phyloP scores from a whole-genome alignment of 164 flowering plant species.

The Vitis rupestris region DNA sequence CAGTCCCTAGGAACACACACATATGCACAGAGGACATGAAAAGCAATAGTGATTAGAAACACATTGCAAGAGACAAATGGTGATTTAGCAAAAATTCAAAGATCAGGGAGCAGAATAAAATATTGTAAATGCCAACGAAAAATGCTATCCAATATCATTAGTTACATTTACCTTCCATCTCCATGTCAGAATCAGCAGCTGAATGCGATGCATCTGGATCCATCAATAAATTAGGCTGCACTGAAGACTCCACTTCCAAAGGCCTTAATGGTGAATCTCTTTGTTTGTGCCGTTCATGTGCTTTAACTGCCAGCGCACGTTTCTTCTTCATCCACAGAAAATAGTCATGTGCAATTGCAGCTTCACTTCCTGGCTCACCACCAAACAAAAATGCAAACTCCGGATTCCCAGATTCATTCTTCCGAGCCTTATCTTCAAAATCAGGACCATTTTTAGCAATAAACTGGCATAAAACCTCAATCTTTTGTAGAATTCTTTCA shows the following conservation, averaged over 20 bases:
- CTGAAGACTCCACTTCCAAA: slow-evolving; percentile 18
- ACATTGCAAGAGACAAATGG: no score
- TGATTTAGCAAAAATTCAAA: no score
- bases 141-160: not conserved
- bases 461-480: slow-evolving; percentile 44
- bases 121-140: not conserved
- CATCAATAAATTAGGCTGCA: slow-evolving; percentile 8
- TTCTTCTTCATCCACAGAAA: slow-evolving; percentile 53
- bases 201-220: slow-evolving; percentile 31
- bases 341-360: slow-evolving; percentile 51
- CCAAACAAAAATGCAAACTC: slow-evolving; percentile 52
- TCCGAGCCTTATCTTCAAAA: slow-evolving; percentile 38
- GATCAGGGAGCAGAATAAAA: no score
- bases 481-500: slow-evolving; percentile 34
- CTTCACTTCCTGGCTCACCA: slow-evolving; percentile 59
- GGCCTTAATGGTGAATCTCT: slow-evolving; percentile 14
- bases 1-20: no score
- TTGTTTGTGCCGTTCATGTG: slow-evolving; percentile 10
- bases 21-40: no score
- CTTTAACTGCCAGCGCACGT: slow-evolving; percentile 17
- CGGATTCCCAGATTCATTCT: slow-evolving; percentile 42
- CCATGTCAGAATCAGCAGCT: slow-evolving; percentile 82
- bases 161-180: slow-evolving; percentile 77
- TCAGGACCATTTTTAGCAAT: slow-evolving; percentile 54
- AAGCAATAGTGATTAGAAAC: no score